Evolutionary conservation across 768 basidiomycete species (phyloP).

Genomic region (Termitomyces sp.): DNA sequence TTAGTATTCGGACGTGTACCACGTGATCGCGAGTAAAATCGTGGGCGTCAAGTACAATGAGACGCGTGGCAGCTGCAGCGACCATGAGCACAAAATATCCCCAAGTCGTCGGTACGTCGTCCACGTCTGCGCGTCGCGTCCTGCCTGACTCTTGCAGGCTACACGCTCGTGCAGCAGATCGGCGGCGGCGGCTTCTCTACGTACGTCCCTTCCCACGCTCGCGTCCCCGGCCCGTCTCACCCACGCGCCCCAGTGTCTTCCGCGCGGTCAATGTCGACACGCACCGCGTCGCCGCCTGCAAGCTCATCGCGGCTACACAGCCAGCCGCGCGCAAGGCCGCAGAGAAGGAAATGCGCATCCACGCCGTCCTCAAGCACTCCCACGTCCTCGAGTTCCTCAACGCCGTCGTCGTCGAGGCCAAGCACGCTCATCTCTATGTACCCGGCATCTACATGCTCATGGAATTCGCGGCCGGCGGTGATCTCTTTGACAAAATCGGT

Average conservation of each 20-base stretch:
- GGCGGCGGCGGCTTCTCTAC: conserved; percentile 87
- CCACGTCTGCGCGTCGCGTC: neutral
- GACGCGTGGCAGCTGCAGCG: no score
- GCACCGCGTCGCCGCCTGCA: conserved; percentile 80
- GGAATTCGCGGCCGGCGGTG: conserved; percentile 90
- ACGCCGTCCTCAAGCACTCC: conserved; percentile 69
- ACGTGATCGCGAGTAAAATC: no score
- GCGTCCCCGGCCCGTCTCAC: neutral
- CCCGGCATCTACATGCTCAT: conserved; percentile 91
- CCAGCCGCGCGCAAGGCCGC: conserved; percentile 71
- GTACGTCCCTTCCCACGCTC: conserved; percentile 32
- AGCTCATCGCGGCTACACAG: conserved; percentile 63
- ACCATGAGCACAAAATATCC: conserved; percentile 27
- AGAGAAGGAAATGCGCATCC: conserved; percentile 91
- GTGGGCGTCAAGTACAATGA: no score
- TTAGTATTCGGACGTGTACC: no score
- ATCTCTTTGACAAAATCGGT: conserved; percentile 99
- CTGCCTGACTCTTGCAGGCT: conserved; percentile 41
- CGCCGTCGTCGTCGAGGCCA: conserved; percentile 67
- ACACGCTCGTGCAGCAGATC: conserved; percentile 65
- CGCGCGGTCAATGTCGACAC: conserved; percentile 67
- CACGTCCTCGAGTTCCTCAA: conserved; percentile 85
- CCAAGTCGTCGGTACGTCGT: conserved; percentile 33
- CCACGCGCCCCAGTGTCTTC: conserved; percentile 56
- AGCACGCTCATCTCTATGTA: conserved; percentile 50